Base-by-base conservation (phyloP, 495 filamentous ascomycete genomes). In the Thermothielavioides terrestris region DNA sequence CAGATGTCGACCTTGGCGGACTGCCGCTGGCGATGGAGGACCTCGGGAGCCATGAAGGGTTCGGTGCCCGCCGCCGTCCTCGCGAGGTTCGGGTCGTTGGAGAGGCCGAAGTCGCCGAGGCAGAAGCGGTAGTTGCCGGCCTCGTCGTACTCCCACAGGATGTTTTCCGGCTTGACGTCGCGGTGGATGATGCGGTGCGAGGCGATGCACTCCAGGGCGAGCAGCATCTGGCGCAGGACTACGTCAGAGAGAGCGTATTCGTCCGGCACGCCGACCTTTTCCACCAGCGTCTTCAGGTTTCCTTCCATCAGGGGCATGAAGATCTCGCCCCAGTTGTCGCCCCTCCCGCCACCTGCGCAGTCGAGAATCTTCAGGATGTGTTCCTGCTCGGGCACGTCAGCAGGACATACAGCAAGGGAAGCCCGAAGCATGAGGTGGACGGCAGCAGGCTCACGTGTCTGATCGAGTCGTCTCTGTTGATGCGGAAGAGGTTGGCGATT, bases 131-230 rank as follows among this genome's bases (percentile, higher is more conserved):
- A 60, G n/a, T 31, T 17, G 9, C 48, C 37, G 11, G 37, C 4
- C 2, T 35, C 22, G 17, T 54, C 50, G 6, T 30, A 46, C 2
- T 64, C 49, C 27, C 32, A 65, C 2, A 90, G 69, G 26, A 89
- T 81, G 55, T 90, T 90, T 55, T 89, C 86, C 1, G 86, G 86
- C 63, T 90, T 90, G 49, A 89, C 68, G 63, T 90, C 86, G 6
- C 85, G 75, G 61, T 89, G 85, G 49, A 89, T 79, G 52, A 90
- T 81, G 21, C 78, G 76, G 57, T 88, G 43, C 0, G 11, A 17
- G 0, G 47, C 57, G 3, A 69, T 53, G 46, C 58, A 68, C 4
- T 64, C 38, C 2, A 71, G 55, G 1, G 63, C 68, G 0, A 56
- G 53, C 3, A 71, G 56, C 57, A 64, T 64, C 43, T 71, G 66